Conservation (phyloP, 2,329 filamentous ascomycete genomes). For the Penicillium sp. region DNA sequence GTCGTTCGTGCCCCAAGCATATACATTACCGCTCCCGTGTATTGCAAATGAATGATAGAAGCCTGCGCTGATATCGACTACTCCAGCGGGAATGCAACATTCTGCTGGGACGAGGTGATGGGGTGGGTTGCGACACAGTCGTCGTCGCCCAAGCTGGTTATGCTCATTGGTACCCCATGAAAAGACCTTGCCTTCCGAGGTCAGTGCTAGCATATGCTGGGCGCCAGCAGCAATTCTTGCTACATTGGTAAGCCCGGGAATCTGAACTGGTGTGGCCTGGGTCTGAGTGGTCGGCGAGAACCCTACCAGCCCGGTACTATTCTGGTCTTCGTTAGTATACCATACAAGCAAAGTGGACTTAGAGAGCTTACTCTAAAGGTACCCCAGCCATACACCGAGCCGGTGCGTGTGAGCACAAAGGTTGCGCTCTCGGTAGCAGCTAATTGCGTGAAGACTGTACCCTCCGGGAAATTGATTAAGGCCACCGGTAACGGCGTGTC, state of each 20-base stretch:
- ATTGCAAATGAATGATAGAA: conserved; percentile 55
- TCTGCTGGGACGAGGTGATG: conserved; percentile 57
- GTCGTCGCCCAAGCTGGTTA: conserved; percentile 68
- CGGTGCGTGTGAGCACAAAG: conserved; percentile 76
- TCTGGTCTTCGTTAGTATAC: conserved; percentile 24
- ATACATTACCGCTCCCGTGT: conserved; percentile 49
- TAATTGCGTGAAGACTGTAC: conserved; percentile 69
- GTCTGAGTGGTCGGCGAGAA: conserved; percentile 52
- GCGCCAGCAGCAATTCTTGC: conserved; percentile 67
- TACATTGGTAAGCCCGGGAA: conserved; percentile 67
- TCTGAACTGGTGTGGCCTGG: conserved; percentile 46
- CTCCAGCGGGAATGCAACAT: conserved; percentile 56
- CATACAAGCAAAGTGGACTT: too few relatives aligned
- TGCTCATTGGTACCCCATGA: conserved; percentile 78
- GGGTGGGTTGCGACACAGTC: conserved; percentile 47
- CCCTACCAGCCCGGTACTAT: conserved; percentile 63
- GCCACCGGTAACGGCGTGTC: conserved; percentile 69
- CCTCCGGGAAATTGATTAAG: conserved; percentile 58
- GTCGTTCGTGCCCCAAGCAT: conserved; percentile 80
- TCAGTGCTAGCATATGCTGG: conserved; percentile 73
- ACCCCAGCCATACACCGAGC: conserved; percentile 81
- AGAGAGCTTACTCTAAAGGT: conserved; percentile 69
- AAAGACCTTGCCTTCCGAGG: conserved; percentile 66
- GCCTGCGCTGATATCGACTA: conserved; percentile 46
- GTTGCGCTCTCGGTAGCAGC: conserved; percentile 75